Conservation (phyloP, 2,329 filamentous ascomycete species). For the Alternaria hordeiaustralica region DNA sequence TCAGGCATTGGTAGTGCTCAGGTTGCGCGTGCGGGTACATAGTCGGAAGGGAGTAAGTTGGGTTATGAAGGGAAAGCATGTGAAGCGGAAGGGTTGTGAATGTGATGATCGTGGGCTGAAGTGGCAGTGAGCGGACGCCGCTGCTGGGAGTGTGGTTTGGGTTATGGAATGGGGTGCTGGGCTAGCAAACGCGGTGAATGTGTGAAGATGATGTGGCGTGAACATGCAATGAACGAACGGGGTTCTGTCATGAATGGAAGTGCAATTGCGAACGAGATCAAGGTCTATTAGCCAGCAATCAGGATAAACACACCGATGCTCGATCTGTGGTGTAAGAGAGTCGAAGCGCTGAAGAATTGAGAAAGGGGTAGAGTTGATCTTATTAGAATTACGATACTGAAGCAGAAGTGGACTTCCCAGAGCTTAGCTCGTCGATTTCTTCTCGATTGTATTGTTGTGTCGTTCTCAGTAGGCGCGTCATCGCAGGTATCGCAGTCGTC, state of each 20-base stretch:
- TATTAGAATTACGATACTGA: neutral
- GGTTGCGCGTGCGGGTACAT: neutral
- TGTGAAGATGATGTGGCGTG: constrained; percentile 2
- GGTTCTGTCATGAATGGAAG: neutral
- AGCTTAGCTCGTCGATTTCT: neutral
- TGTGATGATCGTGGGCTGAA: neutral
- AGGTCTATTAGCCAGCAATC: neutral
- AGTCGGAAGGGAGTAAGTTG: neutral
- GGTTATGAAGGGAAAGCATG: neutral
- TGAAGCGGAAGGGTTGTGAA: constrained; percentile 4
- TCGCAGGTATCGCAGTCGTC: constrained; percentile 5
- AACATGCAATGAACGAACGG: neutral
- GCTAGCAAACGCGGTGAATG: neutral
- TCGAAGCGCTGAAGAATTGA: neutral
- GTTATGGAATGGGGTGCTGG: neutral
- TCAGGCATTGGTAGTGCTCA: constrained; percentile 9
- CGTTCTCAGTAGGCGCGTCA: neutral
- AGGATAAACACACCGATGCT: neutral
- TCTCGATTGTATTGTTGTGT: neutral
- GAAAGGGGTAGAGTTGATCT: neutral
- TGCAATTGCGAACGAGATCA: neutral
- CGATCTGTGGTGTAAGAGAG: neutral
- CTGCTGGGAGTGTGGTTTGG: neutral
- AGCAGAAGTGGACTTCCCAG: neutral
- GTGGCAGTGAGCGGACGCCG: neutral